Base-by-base conservation (phyloP, 78 protist species). In the Speleostelium caveatum region DNA sequence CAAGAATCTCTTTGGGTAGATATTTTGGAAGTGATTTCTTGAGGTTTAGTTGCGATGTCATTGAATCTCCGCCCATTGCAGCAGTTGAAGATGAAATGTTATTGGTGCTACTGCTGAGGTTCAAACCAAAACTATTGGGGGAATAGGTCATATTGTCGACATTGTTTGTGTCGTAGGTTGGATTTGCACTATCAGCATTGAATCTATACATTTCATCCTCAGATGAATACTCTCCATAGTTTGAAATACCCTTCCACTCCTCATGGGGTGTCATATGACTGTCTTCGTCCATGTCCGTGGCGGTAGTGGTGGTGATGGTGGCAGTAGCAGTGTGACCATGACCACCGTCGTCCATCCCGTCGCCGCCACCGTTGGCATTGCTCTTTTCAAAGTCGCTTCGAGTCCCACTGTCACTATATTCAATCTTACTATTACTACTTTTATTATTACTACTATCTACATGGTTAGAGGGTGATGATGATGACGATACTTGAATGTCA, bases 181-280 rank as follows among this genome's bases (percentile, higher is more conserved):
- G 24, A 8, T 49, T 12, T 49, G 24, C 12, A 49, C 55, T 8
- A 49, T 8, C 8, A 49, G 8, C 12, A 8, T 49, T 49, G 8
- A 49, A 8, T 49, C 12, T 49, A 49, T 24, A 69, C 28, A 35
- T 38, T 42, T 69, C 75, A 42, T 69, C 75, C 12, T 69, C 75
- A 28, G 75, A 69, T 28, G 75, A 69, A 42, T 42, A 69, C 16
- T n/a, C 42, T 42, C 42, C 59, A 69, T 69, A 61, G 35, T 61
- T 61, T 22, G 12, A 22, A 30, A 61, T 38, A 22, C 33, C 17
- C 22, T 61, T 61, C n/a, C n/a, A n/a, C n/a, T n/a, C n/a, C n/a
- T n/a, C n/a, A n/a, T n/a, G n/a, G n/a, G 7, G 32, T 61, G 16
- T 14, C 24, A 5, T 32, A 16, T 61, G 16, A 26, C 6, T 61